Percentiles rank a stretch among this genome's conserved stretches.
Conservation (phyloP, 768 basidiomycete genomes). For the Tricholoma bakamatsutake region DNA sequence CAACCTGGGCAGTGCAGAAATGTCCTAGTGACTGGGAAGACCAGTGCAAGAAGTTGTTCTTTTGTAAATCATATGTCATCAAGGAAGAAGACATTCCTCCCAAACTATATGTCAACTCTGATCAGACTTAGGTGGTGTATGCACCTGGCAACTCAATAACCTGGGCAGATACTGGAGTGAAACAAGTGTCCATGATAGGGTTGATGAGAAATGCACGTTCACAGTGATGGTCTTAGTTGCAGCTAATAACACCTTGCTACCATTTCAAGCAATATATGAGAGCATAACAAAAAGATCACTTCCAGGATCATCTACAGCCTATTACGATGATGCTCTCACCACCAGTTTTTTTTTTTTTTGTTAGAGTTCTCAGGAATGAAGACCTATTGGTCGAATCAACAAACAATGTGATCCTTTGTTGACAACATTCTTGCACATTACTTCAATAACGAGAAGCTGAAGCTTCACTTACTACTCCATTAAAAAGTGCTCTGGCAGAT, state of each 20-base stretch:
- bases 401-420: conserved; percentile 1
- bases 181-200: conserved; percentile 28
- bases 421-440: background rate
- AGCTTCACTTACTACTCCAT: background rate
- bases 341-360: too few relatives aligned
- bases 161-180: conserved; percentile 18
- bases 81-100: conserved; percentile 21
- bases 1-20: conserved; percentile 30
- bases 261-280: conserved; percentile 28
- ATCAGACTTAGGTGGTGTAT: conserved; percentile 28
- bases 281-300: conserved; percentile 14
- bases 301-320: background rate
- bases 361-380: conserved; percentile 2
- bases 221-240: conserved; percentile 26
- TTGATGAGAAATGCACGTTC: conserved; percentile 31
- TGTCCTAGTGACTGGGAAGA: conserved; percentile 25
- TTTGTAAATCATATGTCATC: conserved; percentile 21
- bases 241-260: conserved; percentile 20
- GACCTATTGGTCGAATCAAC: conserved; percentile 24
- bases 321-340: too few relatives aligned
- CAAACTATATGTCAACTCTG: conserved; percentile 27
- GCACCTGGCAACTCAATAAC: conserved; percentile 23
- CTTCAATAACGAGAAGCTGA: background rate
- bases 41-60: conserved; percentile 17
- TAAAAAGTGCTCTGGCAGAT: background rate